These are phyloP conservation scores for Smallanthus sonchifolius DNA, from an alignment of 129 eudicot genomes.

Conservation along the genomic window DNA sequence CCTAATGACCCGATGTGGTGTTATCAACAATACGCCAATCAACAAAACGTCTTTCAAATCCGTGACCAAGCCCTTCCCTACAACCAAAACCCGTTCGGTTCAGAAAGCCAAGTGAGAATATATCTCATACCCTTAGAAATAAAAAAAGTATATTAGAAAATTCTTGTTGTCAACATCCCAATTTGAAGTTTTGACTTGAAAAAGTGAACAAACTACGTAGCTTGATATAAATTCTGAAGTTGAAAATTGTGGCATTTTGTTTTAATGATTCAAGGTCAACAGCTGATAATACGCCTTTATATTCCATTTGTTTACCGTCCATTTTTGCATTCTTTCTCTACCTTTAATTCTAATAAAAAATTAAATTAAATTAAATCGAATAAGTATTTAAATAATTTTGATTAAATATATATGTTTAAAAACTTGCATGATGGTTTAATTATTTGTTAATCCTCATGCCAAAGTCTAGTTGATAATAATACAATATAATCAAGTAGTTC, in stretches of 20 bases:
- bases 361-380: too few relatives aligned
- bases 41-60: too few relatives aligned
- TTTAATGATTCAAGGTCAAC: neutral
- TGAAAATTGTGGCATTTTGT: neutral
- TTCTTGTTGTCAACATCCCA: neutral
- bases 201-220: neutral
- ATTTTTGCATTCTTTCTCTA: too few relatives aligned
- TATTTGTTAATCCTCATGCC: slow-evolving; percentile 3
- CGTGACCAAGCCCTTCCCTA: too few relatives aligned
- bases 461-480: slow-evolving; percentile 10
- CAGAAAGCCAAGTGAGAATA: too few relatives aligned
- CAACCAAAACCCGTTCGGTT: too few relatives aligned
- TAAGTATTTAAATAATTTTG: too few relatives aligned
- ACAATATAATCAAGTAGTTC: neutral
- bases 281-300: neutral
- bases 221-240: neutral
- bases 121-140: too few relatives aligned
- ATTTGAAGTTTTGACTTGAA: neutral
- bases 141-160: neutral
- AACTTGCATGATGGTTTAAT: neutral
- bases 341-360: too few relatives aligned
- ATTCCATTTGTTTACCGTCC: too few relatives aligned
- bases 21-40: too few relatives aligned
- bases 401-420: neutral
- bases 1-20: too few relatives aligned